phyloP scores from a whole-genome alignment of 495 filamentous ascomycete species.

The Cryomyces minteri region DNA sequence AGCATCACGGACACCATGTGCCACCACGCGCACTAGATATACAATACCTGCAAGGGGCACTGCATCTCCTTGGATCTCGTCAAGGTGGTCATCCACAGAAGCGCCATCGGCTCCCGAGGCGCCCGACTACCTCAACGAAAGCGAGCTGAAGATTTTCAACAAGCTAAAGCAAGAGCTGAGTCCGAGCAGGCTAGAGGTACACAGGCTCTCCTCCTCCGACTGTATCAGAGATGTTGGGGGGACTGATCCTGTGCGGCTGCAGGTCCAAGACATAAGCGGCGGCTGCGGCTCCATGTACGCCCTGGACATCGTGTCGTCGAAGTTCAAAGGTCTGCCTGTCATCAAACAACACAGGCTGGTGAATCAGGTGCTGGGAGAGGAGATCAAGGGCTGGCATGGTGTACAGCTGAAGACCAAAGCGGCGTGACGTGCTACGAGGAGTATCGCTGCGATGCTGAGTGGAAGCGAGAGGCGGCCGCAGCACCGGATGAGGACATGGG shows the following conservation, averaged over 20 bases:
- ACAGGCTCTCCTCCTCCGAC: slow-evolving; percentile 3
- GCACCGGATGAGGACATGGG: too few species aligned
- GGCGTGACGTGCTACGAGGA: too few species aligned
- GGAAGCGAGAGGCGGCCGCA: too few species aligned
- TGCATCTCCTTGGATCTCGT: too few species aligned
- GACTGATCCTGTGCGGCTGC: not conserved
- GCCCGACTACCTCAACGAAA: slow-evolving; percentile 29
- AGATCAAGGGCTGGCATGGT: slow-evolving; percentile 61
- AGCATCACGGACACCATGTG: not conserved
- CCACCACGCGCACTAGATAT: not conserved
- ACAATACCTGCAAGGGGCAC: too few species aligned
- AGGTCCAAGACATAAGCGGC: slow-evolving; percentile 61
- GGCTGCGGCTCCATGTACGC: slow-evolving; percentile 68
- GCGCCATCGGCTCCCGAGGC: slow-evolving; percentile 8
- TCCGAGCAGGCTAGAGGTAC: slow-evolving; percentile 26
- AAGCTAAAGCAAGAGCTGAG: slow-evolving; percentile 25
- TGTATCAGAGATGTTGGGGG: not conserved
- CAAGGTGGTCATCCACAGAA: not conserved
- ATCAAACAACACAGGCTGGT: slow-evolving; percentile 59
- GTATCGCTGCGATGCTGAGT: too few species aligned
- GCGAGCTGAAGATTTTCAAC: slow-evolving; percentile 28
- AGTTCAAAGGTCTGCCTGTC: slow-evolving; percentile 45
- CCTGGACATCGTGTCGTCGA: slow-evolving; percentile 45
- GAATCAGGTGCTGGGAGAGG: slow-evolving; percentile 44
- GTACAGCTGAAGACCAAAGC: slow-evolving; percentile 47